Evolutionary conservation across 2,329 filamentous ascomycete genomes (phyloP), one percentile per base, ranked within the genome.

Genomic region (Thielaviopsis euricoi): DNA sequence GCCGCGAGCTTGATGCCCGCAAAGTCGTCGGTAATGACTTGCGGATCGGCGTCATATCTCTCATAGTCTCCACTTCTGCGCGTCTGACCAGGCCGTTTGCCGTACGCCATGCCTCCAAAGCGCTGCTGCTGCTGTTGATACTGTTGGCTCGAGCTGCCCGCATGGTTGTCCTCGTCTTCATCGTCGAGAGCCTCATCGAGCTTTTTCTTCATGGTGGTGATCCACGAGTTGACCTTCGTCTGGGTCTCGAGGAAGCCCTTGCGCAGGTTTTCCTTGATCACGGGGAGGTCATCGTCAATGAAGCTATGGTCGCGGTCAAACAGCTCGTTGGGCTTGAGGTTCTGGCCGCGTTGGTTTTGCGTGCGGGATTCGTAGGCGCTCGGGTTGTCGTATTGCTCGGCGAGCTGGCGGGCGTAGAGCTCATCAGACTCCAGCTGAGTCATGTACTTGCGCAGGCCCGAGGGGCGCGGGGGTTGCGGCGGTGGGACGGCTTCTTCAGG

Each of bases 171-270:
- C 48, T 80, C 79, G 57, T 84, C 80, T 7, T 82, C 80, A 23
- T 89, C 86, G 57, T 85, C 80, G 59, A 89, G 87, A 62, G 93
- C 88, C 53, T 93, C 91, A 66, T 97, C 90, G 37, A 98, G 80
- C 70, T 85, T 88, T 79, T 97, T 97, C 74, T 88, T 93, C 68
- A 98, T 76, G 62, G 83, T 89, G 55, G 81, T 86, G 65, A 98
- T 89, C 90, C 91, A 97, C 54, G 81, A 80, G 72, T 95, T 97
- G 65, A 98, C 87, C 67, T 87, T 94, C 58, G 81, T 83, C 72
- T 97, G 93, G 1, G 93, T 97, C 67, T 98, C 90, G 58, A 89
- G 67, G 71, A 98, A 98, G 3, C 93, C 93, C 72, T 97, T 94
- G 67, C 85, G 86, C 64, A 98, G 80, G 66, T 94, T 96, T 68